These are phyloP conservation scores for Cryptomeria japonica DNA, from an alignment of 75 land plant species.

Conservation along the genomic window DNA sequence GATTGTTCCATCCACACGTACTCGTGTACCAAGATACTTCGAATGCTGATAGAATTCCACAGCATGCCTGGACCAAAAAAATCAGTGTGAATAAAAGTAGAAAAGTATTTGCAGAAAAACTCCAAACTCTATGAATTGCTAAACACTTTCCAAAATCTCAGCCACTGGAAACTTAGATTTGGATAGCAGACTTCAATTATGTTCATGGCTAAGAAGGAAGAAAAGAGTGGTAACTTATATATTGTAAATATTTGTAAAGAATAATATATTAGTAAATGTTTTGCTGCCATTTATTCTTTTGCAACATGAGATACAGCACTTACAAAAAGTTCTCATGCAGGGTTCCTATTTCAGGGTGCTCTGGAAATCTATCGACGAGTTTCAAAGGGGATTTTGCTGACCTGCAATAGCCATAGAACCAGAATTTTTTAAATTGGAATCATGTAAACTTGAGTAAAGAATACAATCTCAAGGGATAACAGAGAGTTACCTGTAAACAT, in stretches of 20 bases:
- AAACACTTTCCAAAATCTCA: not conserved
- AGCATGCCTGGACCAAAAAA: slow-evolving; percentile 47
- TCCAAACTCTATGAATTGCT: not conserved
- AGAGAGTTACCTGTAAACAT: slow-evolving; percentile 72
- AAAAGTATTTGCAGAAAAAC: not conserved
- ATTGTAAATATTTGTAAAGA: not conserved
- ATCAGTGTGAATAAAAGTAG: not conserved
- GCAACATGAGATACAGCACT: slow-evolving; percentile 26
- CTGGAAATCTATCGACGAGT: slow-evolving; percentile 66
- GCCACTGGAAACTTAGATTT: not conserved
- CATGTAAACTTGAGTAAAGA: not conserved
- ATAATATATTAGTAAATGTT: not conserved
- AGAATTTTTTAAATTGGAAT: not conserved
- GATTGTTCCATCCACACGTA: slow-evolving; percentile 89
- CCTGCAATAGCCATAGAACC: slow-evolving; percentile 38
- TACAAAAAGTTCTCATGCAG: slow-evolving; percentile 95
- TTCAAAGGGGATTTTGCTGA: slow-evolving; percentile 78
- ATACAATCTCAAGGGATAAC: not conserved
- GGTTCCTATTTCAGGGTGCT: slow-evolving; percentile 82
- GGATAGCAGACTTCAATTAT: not conserved
- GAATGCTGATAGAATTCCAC: slow-evolving; percentile 60
- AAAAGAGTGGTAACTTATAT: not conserved
- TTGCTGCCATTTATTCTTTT: not conserved
- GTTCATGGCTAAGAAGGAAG: not conserved
- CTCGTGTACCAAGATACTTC: slow-evolving; percentile 88